Evolutionary conservation across 2,329 filamentous ascomycete genomes (phyloP), one percentile per base, ranked within the genome.

Genomic region (Colletotrichum sublineola): DNA sequence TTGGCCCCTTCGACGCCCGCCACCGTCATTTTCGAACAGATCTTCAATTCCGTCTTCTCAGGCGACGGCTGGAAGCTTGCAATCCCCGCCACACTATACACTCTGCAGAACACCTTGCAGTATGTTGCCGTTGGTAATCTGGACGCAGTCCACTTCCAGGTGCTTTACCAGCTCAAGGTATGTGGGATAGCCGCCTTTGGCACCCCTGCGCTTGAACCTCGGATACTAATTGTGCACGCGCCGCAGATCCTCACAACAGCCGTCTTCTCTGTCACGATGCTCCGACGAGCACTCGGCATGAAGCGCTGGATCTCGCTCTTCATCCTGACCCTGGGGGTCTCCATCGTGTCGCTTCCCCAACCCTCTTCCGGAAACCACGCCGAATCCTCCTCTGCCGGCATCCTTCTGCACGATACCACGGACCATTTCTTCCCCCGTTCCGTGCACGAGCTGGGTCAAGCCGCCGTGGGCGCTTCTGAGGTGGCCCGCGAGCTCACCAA

Each of bases 11-110:
- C 93, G 42, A 94, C 94, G 31, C 93, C 94, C 2, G 92, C 92
- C 29, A 94, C 94, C 0, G 90, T 94, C 1, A 87, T 98, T 24
- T 94, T 97, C 79, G 89, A 91, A 77, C 92, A 94, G 78, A 90
- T 98, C 33, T 93, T 92, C 78, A 91, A 90, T 77, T 90, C 91
- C 40, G 93, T 98, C 20, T 97, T 98, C 79, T 92, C 93, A 0
- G 92, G 93, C 12, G 96, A 98, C 79, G 95, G 95, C 76, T 98
- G 96, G 96, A 97, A 97, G 82, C 84, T 99, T 75, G 94, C 94
- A 11, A 91, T 98, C 53, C 96, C 96, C 0, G 96, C 96, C 5
- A 88, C 91, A 5, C 86, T 98, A 1, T 98, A 97, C 80, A 97
- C 96, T 0, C 81, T 98, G 38, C 94, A 98, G 78, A 98, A 98